Conservation (phyloP, 208 protist genomes). For the Trypanosoma avium region DNA sequence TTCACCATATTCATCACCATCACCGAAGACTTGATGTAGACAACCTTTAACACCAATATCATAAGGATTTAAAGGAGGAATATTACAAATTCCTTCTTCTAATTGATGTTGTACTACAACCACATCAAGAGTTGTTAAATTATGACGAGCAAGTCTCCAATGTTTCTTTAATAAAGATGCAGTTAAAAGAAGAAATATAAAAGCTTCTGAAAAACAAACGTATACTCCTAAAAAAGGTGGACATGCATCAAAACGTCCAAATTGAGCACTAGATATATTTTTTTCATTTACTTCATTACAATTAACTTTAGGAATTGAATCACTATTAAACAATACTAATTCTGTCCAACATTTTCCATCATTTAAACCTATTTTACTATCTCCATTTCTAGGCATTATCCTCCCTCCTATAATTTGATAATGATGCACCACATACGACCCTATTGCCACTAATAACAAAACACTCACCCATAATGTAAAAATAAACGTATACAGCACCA, state of each 20-base stretch:
- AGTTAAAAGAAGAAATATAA: constrained; percentile 79
- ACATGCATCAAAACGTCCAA: constrained; percentile 62
- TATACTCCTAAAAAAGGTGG: constrained; percentile 75
- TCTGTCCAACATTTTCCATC: constrained; percentile 6
- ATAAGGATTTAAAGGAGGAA: constrained; percentile 62
- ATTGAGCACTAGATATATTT: constrained; percentile 10
- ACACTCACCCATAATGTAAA: constrained; percentile 65
- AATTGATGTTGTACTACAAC: constrained; percentile 66
- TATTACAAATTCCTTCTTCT: constrained; percentile 16
- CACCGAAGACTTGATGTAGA: constrained; percentile 85
- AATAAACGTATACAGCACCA: constrained; percentile 75
- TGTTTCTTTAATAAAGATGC: constrained; percentile 64
- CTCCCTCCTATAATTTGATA: constrained; percentile 14
- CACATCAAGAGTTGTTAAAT: constrained; percentile 84
- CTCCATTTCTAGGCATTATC: constrained; percentile 5
- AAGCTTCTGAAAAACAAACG: constrained; percentile 57
- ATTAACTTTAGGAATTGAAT: background rate
- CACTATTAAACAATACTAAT: background rate
- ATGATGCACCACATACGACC: constrained; percentile 19
- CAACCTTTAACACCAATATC: constrained; percentile 79
- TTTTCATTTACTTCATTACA: background rate
- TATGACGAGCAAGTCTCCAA: constrained; percentile 70
- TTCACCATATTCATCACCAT: constrained; percentile 56
- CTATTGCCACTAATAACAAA: constrained; percentile 38
- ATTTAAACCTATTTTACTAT: background rate